Evolutionary conservation across 495 filamentous ascomycete genomes (phyloP).

Genomic region (Corynascus novoguineensis): DNA sequence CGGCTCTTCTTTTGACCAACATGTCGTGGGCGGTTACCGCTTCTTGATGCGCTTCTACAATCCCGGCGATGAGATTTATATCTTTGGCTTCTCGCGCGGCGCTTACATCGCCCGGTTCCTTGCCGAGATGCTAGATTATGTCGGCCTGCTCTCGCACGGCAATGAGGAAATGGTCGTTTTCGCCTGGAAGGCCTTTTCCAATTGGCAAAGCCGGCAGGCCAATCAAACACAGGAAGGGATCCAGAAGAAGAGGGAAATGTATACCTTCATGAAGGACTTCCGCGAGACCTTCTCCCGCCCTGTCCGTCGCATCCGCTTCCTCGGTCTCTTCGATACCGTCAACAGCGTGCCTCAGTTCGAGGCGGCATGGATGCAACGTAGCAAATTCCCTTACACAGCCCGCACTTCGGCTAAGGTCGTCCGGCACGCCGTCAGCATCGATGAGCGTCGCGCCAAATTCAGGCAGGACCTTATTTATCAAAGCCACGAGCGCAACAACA

Average conservation of each 20-base stretch:
- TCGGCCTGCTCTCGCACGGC: conserved; percentile 73
- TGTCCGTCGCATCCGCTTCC: conserved; percentile 63
- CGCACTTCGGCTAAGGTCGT: conserved; percentile 64
- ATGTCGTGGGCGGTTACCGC: conserved; percentile 80
- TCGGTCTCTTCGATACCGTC: conserved; percentile 70
- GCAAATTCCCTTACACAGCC: conserved; percentile 77
- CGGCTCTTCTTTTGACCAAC: conserved; percentile 75
- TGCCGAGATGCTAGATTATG: conserved; percentile 80
- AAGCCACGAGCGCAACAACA: conserved; percentile 32
- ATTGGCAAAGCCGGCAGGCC: conserved; percentile 69
- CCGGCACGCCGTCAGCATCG: conserved; percentile 71
- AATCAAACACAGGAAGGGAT: conserved; percentile 53
- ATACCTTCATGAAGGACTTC: conserved; percentile 74
- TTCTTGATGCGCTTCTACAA: conserved; percentile 85
- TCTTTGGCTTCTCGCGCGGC: conserved; percentile 82
- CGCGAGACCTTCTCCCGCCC: conserved; percentile 80
- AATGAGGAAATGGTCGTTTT: conserved; percentile 84
- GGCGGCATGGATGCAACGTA: conserved; percentile 77
- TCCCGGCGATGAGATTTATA: conserved; percentile 71
- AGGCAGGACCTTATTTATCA: conserved; percentile 69
- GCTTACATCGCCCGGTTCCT: conserved; percentile 85
- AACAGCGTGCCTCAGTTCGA: conserved; percentile 82
- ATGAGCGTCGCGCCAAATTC: conserved; percentile 68
- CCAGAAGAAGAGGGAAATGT: conserved; percentile 56
- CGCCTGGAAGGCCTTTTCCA: conserved; percentile 83